Base-by-base conservation (phyloP, 139 green algal species). In the Coelastrella sp. region DNA sequence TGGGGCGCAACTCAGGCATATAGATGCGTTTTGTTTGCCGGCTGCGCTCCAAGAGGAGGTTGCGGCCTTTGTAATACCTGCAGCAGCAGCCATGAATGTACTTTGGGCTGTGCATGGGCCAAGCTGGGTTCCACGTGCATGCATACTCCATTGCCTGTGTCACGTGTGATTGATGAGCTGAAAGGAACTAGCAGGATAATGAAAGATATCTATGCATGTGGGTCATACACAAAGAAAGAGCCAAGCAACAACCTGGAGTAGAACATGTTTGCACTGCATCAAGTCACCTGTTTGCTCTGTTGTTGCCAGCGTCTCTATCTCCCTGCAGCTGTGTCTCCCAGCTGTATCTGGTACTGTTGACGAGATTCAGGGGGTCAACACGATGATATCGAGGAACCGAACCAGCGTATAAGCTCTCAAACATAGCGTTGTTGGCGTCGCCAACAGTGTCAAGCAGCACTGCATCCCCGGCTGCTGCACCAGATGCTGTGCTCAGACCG, bases 341-440 rank as follows among this genome's bases (percentile, higher is more conserved):
- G 17, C n/a, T 65, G 49, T 22, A 81, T 20, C 66, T 83, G 60
- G 17, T 78, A 15, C 49, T 83, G 78, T 65, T 80, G 0, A 94
- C 92, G 19, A 95, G 86, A 1, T 93, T 86, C 7, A 93, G 60
- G 0, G 94, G 94, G 72, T 97, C 95, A 8, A 87, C 8, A 6
- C 94, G 74, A 59, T 87, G 70, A 91, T 97, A 97, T 12, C 85
- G 75, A 8, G 95, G 88, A 0, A 97, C 87, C 57, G 95, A 90
- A 10, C 81, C 89, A 27, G 90, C 93, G 76, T 97, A 96, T 88
- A 97, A 90, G 7, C 87, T 91, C 14, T 93, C 89, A 78, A 96
- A 97, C 60, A 94, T 94, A 22, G 96, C 58, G 88, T 97, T 97
- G 25, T 95, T 90, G 15, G 90, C 65, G 88, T 97, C 96, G 0